A percentile compares a stretch with the other conserved stretches of the same genome.
Conservation (phyloP, 768 basidiomycete species). For the Kockovaella imperatae region DNA sequence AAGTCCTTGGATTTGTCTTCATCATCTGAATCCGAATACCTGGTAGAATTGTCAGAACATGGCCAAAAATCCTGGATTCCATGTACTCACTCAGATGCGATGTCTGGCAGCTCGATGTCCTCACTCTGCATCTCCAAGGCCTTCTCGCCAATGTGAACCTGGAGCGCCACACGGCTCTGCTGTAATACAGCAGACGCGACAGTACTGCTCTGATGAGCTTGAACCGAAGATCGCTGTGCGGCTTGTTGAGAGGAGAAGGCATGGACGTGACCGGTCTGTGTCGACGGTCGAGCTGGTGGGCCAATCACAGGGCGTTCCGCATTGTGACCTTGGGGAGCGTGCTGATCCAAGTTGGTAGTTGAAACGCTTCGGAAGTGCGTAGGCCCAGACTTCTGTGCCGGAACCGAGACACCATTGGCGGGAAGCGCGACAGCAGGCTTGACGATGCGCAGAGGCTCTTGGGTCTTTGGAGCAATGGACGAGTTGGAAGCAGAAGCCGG, state of each 20-base stretch:
- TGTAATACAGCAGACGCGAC: conserved; percentile 17
- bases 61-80: background rate
- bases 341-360: conserved; percentile 11
- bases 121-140: conserved; percentile 30
- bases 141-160: conserved; percentile 28
- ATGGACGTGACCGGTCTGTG: background rate
- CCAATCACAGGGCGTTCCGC: conserved; percentile 25
- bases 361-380: conserved; percentile 26
- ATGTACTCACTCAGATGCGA: conserved; percentile 65
- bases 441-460: background rate
- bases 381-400: conserved; percentile 36
- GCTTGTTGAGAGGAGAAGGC: background rate
- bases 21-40: conserved; percentile 85
- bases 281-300: conserved; percentile 31
- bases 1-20: conserved; percentile 65
- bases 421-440: background rate
- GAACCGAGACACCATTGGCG: no score
- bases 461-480: conserved; percentile 2
- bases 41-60: conserved; percentile 7
- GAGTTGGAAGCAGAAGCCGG: conserved; percentile 18
- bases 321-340: background rate
- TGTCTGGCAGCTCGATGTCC: conserved; percentile 68
- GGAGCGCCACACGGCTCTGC: conserved; percentile 27
- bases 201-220: background rate
- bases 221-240: background rate